Percentiles rank a stretch among this genome's conserved stretches.
These are phyloP conservation scores for Microdochium trichocladiopsis DNA, from an alignment of 2,329 filamentous ascomycete species.

Conservation along the genomic window DNA sequence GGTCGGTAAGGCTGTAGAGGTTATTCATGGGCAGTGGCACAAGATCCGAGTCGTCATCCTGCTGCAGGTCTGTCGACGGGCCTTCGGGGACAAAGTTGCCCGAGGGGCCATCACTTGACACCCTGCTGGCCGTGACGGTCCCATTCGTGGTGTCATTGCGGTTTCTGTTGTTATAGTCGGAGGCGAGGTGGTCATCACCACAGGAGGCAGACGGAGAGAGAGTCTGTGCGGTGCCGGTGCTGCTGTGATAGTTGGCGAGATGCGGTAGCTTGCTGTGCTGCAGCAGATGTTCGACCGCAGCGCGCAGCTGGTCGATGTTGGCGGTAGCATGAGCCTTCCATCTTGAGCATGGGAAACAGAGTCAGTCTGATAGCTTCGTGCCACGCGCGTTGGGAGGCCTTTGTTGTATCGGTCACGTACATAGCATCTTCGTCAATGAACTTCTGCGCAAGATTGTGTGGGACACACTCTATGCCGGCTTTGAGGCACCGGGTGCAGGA, in stretches of 20 bases:
- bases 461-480: slow-evolving; percentile 7
- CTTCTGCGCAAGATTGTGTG: slow-evolving; percentile 9
- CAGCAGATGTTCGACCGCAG: slow-evolving; percentile 7
- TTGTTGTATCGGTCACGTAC: slow-evolving; percentile 3
- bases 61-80: slow-evolving; percentile 6
- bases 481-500: slow-evolving; percentile 7
- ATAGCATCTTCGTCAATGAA: slow-evolving; percentile 10
- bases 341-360: slow-evolving; percentile 1
- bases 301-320: slow-evolving; percentile 7
- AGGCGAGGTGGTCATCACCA: neutral
- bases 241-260: neutral
- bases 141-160: neutral
- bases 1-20: slow-evolving; percentile 9
- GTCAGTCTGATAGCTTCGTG: no score
- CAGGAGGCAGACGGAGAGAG: neutral
- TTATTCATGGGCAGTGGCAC: slow-evolving; percentile 10
- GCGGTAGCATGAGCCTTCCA: slow-evolving; percentile 8
- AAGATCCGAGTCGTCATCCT: slow-evolving; percentile 9
- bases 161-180: neutral
- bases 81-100: slow-evolving; percentile 8
- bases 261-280: slow-evolving; percentile 6
- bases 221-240: neutral
- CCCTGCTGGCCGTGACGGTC: neutral
- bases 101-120: slow-evolving; percentile 1
- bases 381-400: no score